Evolutionary conservation across 768 basidiomycete species (phyloP), one percentile per base, ranked within the genome.

Genomic region (Termitomyces sp.): DNA sequence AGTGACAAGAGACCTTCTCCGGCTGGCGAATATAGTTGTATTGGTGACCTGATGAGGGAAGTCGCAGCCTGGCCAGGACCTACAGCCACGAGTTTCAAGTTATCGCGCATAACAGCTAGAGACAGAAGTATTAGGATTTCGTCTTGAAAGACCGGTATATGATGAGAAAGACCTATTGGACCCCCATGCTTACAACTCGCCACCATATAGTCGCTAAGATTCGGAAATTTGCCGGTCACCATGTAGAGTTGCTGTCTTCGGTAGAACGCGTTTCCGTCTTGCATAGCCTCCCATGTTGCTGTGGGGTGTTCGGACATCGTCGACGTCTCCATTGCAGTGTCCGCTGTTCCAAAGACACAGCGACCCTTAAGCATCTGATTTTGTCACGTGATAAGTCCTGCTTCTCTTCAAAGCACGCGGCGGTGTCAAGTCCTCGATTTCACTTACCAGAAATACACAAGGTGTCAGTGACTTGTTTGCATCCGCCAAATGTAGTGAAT

Each of bases 201-300:
- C 38, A 93, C 71, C 53, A 90, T 73, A 68, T 88, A 91, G 70
- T 96, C 91, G 19, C 78, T 75, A 30, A 98, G 73, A 68, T 90
- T 82, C 3, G 87, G 86, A 5, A 92, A 74, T 64, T 88, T 89
- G 63, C 88, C 93, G 12, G 84, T 77, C 54, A 92, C 83, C 1
- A 87, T 83, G 67, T 98, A 98, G 23, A 94, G 76, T 60, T 89
- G 87, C 62, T 94, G 85, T 54, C 88, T 79, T 66, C 87, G 76
- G 67, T 98, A 98, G 75, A 97, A 98, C 33, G 87, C 89, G 63
- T 77, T 85, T 26, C 89, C 89, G 65, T 89, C 84, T 68, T 87
- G 82, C 86, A 97, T 91, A 43, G 94, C 82, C 69, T 95, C 87
- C 96, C 96, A 98, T 70, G 83, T 80, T 31, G 84, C 70, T 3